Conservation (phyloP, 2,329 filamentous ascomycete genomes). For the Verticillium longisporum region DNA sequence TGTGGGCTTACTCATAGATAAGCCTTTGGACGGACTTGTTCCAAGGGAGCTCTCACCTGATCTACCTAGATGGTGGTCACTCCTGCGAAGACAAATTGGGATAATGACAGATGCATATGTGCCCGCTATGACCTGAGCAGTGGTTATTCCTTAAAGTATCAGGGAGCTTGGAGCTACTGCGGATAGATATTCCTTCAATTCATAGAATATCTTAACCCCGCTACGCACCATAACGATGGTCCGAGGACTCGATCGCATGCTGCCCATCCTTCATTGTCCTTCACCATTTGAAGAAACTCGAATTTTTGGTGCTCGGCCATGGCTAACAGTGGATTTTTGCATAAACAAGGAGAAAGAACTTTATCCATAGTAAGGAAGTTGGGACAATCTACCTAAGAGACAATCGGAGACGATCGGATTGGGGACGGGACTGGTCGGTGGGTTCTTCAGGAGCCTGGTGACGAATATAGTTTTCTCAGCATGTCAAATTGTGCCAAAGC, state of each 20-base stretch:
- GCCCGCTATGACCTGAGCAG: not conserved
- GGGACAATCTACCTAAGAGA: not conserved
- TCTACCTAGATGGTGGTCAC: not conserved
- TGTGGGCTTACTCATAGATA: not conserved
- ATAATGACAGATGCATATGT: not conserved
- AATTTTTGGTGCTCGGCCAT: not conserved
- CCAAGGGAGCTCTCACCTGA: not conserved
- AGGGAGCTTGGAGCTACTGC: not conserved
- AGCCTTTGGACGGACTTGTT: not conserved
- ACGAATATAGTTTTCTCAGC: not conserved
- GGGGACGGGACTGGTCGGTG: not conserved
- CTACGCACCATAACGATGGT: not conserved
- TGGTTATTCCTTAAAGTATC: not conserved
- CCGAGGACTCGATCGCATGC: not conserved
- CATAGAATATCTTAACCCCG: not conserved
- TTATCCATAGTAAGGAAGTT: not conserved
- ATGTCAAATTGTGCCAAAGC: not conserved
- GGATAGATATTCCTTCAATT: not conserved
- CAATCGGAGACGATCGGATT: not conserved
- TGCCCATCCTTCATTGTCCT: not conserved
- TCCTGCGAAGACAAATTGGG: not conserved
- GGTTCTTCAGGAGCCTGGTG: not conserved
- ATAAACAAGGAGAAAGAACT: not conserved
- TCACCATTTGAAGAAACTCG: not conserved
- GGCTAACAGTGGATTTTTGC: not conserved